Percentiles rank a stretch among this genome's conserved stretches.
Evolutionary conservation across 1,284 basidiomycete genomes (phyloP).

Genomic region (Papiliotrema flavescens): DNA sequence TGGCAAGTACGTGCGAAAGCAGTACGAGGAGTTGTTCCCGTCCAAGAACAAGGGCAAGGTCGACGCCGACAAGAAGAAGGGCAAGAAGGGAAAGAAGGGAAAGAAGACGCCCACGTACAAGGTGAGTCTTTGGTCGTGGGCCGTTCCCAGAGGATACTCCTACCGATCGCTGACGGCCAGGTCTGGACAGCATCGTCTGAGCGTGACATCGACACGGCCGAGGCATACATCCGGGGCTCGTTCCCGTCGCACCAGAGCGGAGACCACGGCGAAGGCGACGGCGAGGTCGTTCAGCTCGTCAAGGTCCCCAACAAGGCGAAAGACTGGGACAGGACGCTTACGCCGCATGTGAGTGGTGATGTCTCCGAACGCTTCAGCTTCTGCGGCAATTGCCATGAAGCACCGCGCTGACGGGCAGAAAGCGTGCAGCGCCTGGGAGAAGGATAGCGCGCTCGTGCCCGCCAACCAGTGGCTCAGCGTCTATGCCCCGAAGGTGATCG

Average conservation of each 20-base stretch:
- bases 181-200: slow-evolving; percentile 49
- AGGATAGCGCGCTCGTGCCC: slow-evolving; percentile 45
- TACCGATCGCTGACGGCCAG: slow-evolving; percentile 13
- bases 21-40: slow-evolving; percentile 47
- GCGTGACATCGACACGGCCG: slow-evolving; percentile 48
- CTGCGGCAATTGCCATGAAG: too few relatives aligned
- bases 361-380: too few relatives aligned
- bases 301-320: slow-evolving; percentile 50
- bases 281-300: slow-evolving; percentile 46
- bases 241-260: slow-evolving; percentile 50
- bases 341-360: slow-evolving; percentile 44
- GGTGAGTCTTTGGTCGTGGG: slow-evolving; percentile 22
- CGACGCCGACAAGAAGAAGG: slow-evolving; percentile 13
- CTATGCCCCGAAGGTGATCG: slow-evolving; percentile 39
- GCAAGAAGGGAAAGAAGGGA: slow-evolving; percentile 10
- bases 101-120: slow-evolving; percentile 29
- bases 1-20: slow-evolving; percentile 42
- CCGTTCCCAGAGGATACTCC: too few relatives aligned
- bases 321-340: slow-evolving; percentile 48
- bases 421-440: slow-evolving; percentile 50
- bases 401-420: slow-evolving; percentile 29
- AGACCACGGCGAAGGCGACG: slow-evolving; percentile 47
- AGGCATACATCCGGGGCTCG: slow-evolving; percentile 48
- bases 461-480: slow-evolving; percentile 44
- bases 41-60: slow-evolving; percentile 20